These are phyloP conservation scores for Populus hybrid DNA, from an alignment of 441 rosid genomes.

Conservation along the genomic window DNA sequence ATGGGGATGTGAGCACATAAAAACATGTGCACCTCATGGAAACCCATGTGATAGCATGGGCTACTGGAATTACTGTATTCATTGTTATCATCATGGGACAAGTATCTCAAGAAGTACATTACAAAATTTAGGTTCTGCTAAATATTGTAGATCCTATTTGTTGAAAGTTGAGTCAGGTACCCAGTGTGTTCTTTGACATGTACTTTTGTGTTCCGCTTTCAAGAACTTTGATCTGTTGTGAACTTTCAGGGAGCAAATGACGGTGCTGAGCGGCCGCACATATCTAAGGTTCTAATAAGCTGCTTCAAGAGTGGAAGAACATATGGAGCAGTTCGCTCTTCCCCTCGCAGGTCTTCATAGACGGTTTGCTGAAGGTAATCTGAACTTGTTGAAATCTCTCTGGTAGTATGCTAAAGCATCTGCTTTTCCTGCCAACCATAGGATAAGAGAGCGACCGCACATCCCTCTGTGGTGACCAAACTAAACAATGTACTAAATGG, in stretches of 20 bases:
- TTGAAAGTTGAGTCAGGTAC: too few relatives aligned
- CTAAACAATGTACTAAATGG: constrained; percentile 35
- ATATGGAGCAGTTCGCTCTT: constrained; percentile 73
- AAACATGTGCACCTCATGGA: neutral
- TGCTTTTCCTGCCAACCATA: constrained; percentile 23
- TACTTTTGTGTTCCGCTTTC: neutral
- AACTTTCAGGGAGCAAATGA: constrained; percentile 58
- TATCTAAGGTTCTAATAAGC: constrained; percentile 70
- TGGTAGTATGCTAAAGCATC: constrained; percentile 9
- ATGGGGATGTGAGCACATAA: neutral
- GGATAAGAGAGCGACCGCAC: constrained; percentile 61
- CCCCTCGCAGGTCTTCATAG: constrained; percentile 46
- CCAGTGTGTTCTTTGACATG: neutral
- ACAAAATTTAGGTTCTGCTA: too few relatives aligned
- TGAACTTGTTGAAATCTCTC: constrained; percentile 2
- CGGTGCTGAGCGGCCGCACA: constrained; percentile 56
- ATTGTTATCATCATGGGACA: too few relatives aligned
- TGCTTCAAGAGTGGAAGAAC: constrained; percentile 75
- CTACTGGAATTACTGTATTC: too few relatives aligned
- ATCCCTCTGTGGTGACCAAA: constrained; percentile 40
- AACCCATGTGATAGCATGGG: too few relatives aligned
- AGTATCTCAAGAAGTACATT: too few relatives aligned
- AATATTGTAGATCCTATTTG: too few relatives aligned
- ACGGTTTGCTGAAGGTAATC: constrained; percentile 70
- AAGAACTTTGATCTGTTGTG: constrained; percentile 2